Percentiles rank a stretch among this genome's conserved stretches.
These are phyloP conservation scores for Millerago galiae DNA, from an alignment of 805 yeast species.

Conservation along the genomic window DNA sequence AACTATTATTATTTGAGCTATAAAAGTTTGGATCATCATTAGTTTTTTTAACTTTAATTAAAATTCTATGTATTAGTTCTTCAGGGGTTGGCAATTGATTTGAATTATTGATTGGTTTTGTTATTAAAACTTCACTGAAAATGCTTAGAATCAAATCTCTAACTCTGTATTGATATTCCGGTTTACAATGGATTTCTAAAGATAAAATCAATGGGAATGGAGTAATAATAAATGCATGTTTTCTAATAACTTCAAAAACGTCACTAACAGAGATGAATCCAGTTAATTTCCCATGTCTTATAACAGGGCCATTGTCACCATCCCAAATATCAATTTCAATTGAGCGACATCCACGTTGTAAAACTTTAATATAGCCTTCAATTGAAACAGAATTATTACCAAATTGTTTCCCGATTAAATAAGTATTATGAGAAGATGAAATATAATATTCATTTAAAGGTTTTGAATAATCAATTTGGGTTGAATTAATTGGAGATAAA, in stretches of 20 bases:
- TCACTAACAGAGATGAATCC: slow-evolving; percentile 60
- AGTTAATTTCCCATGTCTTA: slow-evolving; percentile 88
- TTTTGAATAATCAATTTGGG: slow-evolving; percentile 35
- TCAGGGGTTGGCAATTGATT: slow-evolving; percentile 64
- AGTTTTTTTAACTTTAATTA: slow-evolving; percentile 69
- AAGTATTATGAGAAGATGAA: slow-evolving; percentile 93
- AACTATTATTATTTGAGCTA: slow-evolving; percentile 12
- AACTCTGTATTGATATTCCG: slow-evolving; percentile 58
- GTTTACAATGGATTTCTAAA: slow-evolving; percentile 74
- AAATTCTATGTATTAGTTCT: slow-evolving; percentile 59
- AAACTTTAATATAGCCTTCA: slow-evolving; percentile 79
- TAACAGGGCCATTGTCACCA: slow-evolving; percentile 72
- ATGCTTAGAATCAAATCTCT: slow-evolving; percentile 45
- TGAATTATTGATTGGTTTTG: slow-evolving; percentile 22
- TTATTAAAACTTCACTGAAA: slow-evolving; percentile 49
- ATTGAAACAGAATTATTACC: slow-evolving; percentile 75
- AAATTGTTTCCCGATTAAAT: slow-evolving; percentile 79
- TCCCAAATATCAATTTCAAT: slow-evolving; percentile 98
- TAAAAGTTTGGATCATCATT: slow-evolving; percentile 15
- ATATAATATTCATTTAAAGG: slow-evolving; percentile 86
- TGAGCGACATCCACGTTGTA: slow-evolving; percentile 91
- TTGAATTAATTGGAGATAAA: slow-evolving; percentile 17
- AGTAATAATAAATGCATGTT: slow-evolving; percentile 83
- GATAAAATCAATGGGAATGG: slow-evolving; percentile 84
- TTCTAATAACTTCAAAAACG: slow-evolving; percentile 67